A percentile compares a stretch with the other conserved stretches of the same genome.
Evolutionary conservation across 83 land plant species (phyloP).

Genomic region (Picea abies): DNA sequence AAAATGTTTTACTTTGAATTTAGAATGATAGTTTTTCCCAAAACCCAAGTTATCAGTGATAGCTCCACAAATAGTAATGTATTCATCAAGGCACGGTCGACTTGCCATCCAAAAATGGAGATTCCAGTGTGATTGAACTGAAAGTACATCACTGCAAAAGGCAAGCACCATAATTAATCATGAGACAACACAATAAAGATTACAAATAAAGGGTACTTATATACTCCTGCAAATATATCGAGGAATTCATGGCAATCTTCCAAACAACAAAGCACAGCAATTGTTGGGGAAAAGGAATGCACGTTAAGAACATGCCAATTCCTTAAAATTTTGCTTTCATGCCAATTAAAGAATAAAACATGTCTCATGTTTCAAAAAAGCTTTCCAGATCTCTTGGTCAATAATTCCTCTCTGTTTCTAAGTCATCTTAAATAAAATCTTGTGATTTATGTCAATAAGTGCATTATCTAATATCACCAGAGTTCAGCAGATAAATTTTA

Average conservation of each 20-base stretch:
- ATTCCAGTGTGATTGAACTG: constrained; percentile 85
- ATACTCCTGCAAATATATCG: not conserved
- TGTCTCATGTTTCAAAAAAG: not conserved
- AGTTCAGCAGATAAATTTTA: constrained; percentile 19
- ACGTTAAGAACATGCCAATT: not conserved
- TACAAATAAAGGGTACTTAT: not conserved
- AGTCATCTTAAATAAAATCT: not conserved
- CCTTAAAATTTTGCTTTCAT: not conserved
- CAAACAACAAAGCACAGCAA: constrained; percentile 11
- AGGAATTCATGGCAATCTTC: not conserved
- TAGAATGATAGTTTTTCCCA: constrained; percentile 58
- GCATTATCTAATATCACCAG: not conserved
- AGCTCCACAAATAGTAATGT: constrained; percentile 78
- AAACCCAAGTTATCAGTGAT: constrained; percentile 69
- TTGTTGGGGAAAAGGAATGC: not conserved
- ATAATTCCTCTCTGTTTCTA: not conserved
- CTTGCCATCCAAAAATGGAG: constrained; percentile 84
- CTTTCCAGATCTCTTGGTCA: not conserved
- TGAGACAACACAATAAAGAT: not conserved
- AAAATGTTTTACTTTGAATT: constrained; percentile 18
- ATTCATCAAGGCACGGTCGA: constrained; percentile 75
- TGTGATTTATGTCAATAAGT: not conserved
- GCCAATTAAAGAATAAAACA: not conserved
- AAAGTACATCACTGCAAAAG: constrained; percentile 69
- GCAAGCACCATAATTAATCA: not conserved